Percentiles rank a stretch among this genome's conserved stretches.
Conservation (phyloP, 352 stramenopile genomes). For the Pythium sp. region DNA sequence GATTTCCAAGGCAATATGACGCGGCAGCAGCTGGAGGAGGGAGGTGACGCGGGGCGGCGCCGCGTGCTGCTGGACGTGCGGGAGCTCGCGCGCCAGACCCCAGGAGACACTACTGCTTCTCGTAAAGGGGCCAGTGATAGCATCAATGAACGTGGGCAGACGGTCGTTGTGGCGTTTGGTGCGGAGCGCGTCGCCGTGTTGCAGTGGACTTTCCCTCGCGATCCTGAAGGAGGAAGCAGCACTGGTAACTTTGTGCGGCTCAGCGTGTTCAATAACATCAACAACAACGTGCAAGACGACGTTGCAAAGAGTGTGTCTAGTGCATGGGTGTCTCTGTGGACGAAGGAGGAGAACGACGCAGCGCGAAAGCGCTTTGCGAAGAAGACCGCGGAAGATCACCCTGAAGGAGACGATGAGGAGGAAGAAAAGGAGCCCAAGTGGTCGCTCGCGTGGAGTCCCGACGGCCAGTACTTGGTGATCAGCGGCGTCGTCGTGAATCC, state of each 20-base stretch:
- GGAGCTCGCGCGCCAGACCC: constrained; percentile 24
- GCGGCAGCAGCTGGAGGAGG: constrained; percentile 12
- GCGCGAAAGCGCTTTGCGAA: constrained; percentile 7
- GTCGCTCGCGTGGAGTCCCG: constrained; percentile 51
- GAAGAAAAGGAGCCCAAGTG: constrained; percentile 15
- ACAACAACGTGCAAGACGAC: not conserved
- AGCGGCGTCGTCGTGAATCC: constrained; percentile 25
- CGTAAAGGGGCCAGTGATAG: not conserved
- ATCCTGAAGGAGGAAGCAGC: not conserved
- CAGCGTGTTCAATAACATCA: not conserved
- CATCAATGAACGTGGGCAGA: constrained; percentile 10
- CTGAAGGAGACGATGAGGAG: not conserved
- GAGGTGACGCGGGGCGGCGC: not conserved
- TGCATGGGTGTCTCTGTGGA: not conserved
- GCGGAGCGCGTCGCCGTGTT: constrained; percentile 30
- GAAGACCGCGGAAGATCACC: constrained; percentile 1
- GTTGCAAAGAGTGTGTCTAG: not conserved
- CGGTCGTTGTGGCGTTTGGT: constrained; percentile 20
- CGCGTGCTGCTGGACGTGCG: constrained; percentile 35
- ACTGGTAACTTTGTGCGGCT: not conserved
- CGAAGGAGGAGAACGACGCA: constrained; percentile 6
- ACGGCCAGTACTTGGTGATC: constrained; percentile 50
- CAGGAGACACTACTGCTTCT: not conserved
- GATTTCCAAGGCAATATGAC: constrained; percentile 13
- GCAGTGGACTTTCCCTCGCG: not conserved